Base-by-base conservation (phyloP, 2,329 filamentous ascomycete genomes). In the Pezicula carpinea region DNA sequence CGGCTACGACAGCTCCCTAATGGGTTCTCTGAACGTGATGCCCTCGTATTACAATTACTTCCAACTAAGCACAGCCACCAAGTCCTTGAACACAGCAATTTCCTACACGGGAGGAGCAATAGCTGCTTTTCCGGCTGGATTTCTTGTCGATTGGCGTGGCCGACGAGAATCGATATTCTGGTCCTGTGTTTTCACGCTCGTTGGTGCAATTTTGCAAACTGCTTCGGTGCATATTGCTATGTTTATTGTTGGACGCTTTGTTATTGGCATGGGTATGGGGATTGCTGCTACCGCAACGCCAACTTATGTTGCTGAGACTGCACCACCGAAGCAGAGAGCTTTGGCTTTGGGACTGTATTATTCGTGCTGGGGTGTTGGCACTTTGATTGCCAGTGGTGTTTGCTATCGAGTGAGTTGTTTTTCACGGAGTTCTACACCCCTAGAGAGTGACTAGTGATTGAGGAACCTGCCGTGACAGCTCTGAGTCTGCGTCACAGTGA, bases 121-220 rank as follows among this genome's bases (percentile, higher is more conserved):
- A 56, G 86, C 81, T n/a, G 83, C 80, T 73, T 92, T 95, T 54
- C 83, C 80, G 1, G 38, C 45, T 2, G 71, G 45, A 11, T 43
- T 41, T 18, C 26, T 47, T n/a, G 39, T 41, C 15, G 45, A 47
- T 29, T 47, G 45, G 45, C 45, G 45, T 6, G 45, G 45, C 14
- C 35, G 45, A n/a, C 29, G 39, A 21, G 45, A 47, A 17, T 22
- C 39, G n/a, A 47, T 47, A 13, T 47, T 47, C 19, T 47, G 45
- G 45, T 47, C 45, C 7, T 41, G 38, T 26, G 5, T 42, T 8
- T 38, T 47, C n/a, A 43, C 39, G 4, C 0, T 66, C 5, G 17
- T 60, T 5, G 64, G 62, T 0, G 53, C 62, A 0, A 53, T 59
- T 17, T 32, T 66, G 0, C 64, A 66, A 39, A 52, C 58, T 2